A percentile compares a stretch with the other conserved stretches of the same genome.
Conservation (phyloP, 1,139 yeast species). For the Taphrina communis region DNA sequence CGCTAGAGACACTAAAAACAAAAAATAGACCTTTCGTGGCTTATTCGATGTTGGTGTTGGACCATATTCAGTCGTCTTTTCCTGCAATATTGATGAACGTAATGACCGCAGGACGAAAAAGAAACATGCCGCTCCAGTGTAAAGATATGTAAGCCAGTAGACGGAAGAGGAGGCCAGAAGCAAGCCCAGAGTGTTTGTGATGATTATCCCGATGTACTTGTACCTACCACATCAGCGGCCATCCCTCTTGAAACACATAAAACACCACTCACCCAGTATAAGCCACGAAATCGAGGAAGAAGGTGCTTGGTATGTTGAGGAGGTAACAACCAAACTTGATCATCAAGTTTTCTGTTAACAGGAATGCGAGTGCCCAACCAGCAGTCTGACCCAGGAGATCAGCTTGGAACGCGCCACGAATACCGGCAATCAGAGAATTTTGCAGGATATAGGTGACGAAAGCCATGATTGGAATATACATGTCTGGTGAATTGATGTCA, state of each 20-base stretch:
- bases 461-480: constrained; percentile 94
- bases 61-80: constrained; percentile 59
- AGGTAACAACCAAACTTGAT: constrained; percentile 69
- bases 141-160: constrained; percentile 55
- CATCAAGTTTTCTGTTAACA: constrained; percentile 69
- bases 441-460: constrained; percentile 83
- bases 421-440: constrained; percentile 85
- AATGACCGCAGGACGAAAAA: constrained; percentile 74
- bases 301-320: constrained; percentile 55
- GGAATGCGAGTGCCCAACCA: constrained; percentile 86
- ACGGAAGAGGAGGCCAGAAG: constrained; percentile 55
- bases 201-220: constrained; percentile 75
- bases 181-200: constrained; percentile 53
- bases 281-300: constrained; percentile 79
- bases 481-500: constrained; percentile 93
- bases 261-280: constrained; percentile 66
- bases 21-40: constrained; percentile 72
- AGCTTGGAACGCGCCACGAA: constrained; percentile 91
- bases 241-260: background rate
- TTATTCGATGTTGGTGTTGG: constrained; percentile 72
- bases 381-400: constrained; percentile 87
- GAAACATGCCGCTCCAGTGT: constrained; percentile 55
- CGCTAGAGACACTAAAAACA: constrained; percentile 82
- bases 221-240: constrained; percentile 53
- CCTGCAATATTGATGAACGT: constrained; percentile 73